phyloP scores from a whole-genome alignment of 768 basidiomycete genomes.

The Suillus weaverae region DNA sequence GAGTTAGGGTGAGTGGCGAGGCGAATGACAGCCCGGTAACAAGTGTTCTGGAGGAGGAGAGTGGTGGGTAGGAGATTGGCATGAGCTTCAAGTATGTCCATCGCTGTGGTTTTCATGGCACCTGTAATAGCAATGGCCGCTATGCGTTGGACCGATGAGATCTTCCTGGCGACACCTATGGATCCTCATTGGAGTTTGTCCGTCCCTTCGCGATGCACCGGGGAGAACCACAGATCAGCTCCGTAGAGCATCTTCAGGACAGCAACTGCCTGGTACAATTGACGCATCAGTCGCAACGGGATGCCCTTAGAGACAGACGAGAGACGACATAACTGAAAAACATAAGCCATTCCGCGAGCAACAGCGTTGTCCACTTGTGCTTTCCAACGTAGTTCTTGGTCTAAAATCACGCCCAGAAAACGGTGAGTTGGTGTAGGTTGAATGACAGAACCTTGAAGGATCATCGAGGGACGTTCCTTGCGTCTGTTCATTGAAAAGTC shows the following conservation, averaged over 20 bases:
- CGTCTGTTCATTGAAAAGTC: background rate
- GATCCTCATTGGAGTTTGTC: background rate
- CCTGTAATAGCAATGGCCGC: background rate
- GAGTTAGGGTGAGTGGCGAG: background rate
- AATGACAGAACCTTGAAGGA: background rate
- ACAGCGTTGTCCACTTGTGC: constrained; percentile 15
- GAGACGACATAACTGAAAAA: constrained; percentile 3
- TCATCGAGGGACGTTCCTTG: background rate
- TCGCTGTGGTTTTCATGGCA: accelerated
- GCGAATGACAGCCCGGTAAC: accelerated
- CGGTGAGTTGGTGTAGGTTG: constrained; percentile 6
- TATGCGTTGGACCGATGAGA: accelerated
- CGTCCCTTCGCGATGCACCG: background rate
- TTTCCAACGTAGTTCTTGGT: constrained; percentile 20
- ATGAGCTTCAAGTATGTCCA: accelerated
- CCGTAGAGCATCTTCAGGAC: constrained; percentile 29
- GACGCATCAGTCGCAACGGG: constrained; percentile 13
- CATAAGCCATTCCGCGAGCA: accelerated
- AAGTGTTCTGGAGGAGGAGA: background rate
- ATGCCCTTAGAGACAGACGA: constrained; percentile 16
- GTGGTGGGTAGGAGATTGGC: background rate
- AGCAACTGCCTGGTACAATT: constrained; percentile 24
- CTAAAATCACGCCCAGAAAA: constrained; percentile 29
- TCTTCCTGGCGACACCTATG: background rate
- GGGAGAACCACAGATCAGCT: constrained; percentile 26